A percentile compares a stretch with the other conserved stretches of the same genome.
phyloP scores from a whole-genome alignment of 495 filamentous ascomycete genomes.

The Talaromyces liani region DNA sequence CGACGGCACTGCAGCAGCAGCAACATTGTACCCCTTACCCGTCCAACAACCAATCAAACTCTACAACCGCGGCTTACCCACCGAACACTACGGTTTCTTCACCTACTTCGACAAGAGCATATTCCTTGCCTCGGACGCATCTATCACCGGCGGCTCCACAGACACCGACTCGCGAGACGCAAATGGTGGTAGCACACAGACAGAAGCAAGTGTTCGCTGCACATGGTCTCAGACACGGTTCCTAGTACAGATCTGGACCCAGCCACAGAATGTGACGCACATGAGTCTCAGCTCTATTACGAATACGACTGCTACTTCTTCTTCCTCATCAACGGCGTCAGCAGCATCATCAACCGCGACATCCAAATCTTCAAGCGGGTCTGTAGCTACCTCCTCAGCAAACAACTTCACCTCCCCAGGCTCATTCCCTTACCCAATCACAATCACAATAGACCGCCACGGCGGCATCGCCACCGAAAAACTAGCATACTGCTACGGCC shows the following conservation, averaged over 20 bases:
- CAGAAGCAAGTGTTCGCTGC: slow-evolving; percentile 58
- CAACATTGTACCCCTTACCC: slow-evolving; percentile 59
- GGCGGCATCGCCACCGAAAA: slow-evolving; percentile 59
- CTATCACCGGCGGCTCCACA: slow-evolving; percentile 23
- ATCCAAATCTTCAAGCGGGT: not conserved
- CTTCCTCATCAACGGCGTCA: slow-evolving; percentile 9
- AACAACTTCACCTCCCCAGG: slow-evolving; percentile 55
- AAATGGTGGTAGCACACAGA: slow-evolving; percentile 55
- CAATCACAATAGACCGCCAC: slow-evolving; percentile 72
- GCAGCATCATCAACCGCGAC: slow-evolving; percentile 17
- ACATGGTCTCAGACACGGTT: slow-evolving; percentile 81
- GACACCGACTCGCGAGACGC: slow-evolving; percentile 44
- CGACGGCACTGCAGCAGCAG: slow-evolving; percentile 65
- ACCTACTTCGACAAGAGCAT: slow-evolving; percentile 85
- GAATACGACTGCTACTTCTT: slow-evolving; percentile 10
- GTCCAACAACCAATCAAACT: slow-evolving; percentile 73
- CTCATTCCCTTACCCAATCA: slow-evolving; percentile 81
- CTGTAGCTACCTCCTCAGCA: slow-evolving; percentile 34
- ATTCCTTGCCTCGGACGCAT: slow-evolving; percentile 55
- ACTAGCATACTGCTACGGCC: slow-evolving; percentile 60
- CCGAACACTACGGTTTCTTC: slow-evolving; percentile 93
- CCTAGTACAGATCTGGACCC: slow-evolving; percentile 87
- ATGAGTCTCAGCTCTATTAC: slow-evolving; percentile 20
- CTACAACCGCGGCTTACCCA: slow-evolving; percentile 69
- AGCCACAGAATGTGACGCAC: slow-evolving; percentile 29